Evolutionary conservation across 805 yeast species (phyloP).

Genomic region (Spathaspora sp.): DNA sequence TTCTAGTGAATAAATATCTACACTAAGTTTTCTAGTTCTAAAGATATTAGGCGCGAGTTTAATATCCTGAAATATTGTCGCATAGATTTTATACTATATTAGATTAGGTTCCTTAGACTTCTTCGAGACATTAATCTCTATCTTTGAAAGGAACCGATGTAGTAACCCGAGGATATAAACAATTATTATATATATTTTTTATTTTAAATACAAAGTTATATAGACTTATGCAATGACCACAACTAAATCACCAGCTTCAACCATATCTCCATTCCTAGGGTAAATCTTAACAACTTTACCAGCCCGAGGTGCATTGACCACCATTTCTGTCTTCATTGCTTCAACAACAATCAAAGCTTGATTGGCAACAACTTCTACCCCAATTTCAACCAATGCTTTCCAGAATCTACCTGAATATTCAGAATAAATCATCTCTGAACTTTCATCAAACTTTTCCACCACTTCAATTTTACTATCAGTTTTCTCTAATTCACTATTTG

Average conservation of each 20-base stretch:
- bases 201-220: not conserved
- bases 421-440: slow-evolving; percentile 79
- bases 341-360: slow-evolving; percentile 87
- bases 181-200: not conserved
- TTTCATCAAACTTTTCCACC: slow-evolving; percentile 61
- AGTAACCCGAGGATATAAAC: no score
- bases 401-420: slow-evolving; percentile 97
- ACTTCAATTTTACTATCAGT: slow-evolving; percentile 45
- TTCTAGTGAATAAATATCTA: no score
- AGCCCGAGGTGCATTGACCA: slow-evolving; percentile 63
- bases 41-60: no score
- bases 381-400: slow-evolving; percentile 82
- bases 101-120: not conserved
- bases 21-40: no score
- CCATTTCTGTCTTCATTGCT: slow-evolving; percentile 99
- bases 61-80: no score
- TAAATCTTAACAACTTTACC: slow-evolving; percentile 73
- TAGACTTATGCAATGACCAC: slow-evolving; percentile 58
- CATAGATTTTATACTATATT: no score
- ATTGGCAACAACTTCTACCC: slow-evolving; percentile 68
- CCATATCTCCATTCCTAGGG: slow-evolving; percentile 91
- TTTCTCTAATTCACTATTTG: slow-evolving; percentile 68
- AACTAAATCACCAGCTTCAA: slow-evolving; percentile 93
- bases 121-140: no score
- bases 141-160: no score